A percentile compares a stretch with the other conserved stretches of the same genome.
Evolutionary conservation across 371 early-diverging fungal genomes (phyloP).

Genomic region (Lichtheimia corymbifera): DNA sequence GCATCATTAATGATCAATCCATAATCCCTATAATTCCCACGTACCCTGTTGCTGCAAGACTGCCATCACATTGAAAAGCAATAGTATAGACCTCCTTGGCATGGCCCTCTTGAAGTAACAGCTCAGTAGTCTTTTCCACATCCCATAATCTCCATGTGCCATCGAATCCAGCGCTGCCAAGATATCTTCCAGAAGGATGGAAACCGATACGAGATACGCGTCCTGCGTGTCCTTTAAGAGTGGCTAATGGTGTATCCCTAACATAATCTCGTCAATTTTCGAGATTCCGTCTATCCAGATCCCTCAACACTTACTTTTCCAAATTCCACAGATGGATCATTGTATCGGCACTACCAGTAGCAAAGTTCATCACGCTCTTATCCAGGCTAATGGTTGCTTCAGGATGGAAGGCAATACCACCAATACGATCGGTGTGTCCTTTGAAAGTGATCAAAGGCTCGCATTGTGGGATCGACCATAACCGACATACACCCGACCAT

Average conservation of each 20-base stretch:
- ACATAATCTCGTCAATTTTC: not conserved
- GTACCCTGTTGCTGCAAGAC: slow-evolving; percentile 87
- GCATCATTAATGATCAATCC: not conserved
- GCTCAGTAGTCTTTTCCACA: slow-evolving; percentile 69
- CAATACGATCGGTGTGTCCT: slow-evolving; percentile 89
- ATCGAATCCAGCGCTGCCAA: slow-evolving; percentile 91
- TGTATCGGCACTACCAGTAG: slow-evolving; percentile 81
- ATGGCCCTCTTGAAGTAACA: slow-evolving; percentile 94
- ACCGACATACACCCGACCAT: slow-evolving; percentile 83
- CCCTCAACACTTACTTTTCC: slow-evolving; percentile 48
- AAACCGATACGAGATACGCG: slow-evolving; percentile 88
- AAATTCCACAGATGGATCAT: slow-evolving; percentile 81
- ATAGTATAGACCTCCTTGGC: slow-evolving; percentile 89
- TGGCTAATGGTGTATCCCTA: slow-evolving; percentile 77
- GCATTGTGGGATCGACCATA: slow-evolving; percentile 86
- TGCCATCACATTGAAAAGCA: slow-evolving; percentile 90
- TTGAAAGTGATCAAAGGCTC: slow-evolving; percentile 55
- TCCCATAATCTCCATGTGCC: slow-evolving; percentile 97
- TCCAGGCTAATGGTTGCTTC: slow-evolving; percentile 67
- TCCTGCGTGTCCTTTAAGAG: slow-evolving; percentile 78
- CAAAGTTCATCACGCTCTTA: slow-evolving; percentile 73
- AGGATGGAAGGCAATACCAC: slow-evolving; percentile 91
- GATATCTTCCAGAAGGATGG: slow-evolving; percentile 87
- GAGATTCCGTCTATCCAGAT: not conserved
- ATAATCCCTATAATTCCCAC: not conserved